These are phyloP conservation scores for Suillus americanus DNA, from an alignment of 768 basidiomycete genomes.

Conservation along the genomic window DNA sequence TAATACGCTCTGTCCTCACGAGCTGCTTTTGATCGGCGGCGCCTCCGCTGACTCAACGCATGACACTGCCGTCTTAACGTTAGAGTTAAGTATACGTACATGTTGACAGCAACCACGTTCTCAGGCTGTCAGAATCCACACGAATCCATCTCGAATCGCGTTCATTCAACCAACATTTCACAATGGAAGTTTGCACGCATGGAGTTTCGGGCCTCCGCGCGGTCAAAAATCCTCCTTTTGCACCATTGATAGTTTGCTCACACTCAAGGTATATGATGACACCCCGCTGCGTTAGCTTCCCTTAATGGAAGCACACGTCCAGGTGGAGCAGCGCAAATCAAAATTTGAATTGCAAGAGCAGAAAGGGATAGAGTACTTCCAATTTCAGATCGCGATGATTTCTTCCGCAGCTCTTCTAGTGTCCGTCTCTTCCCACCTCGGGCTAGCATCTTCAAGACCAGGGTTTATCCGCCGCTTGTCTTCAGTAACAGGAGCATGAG, in stretches of 20 bases:
- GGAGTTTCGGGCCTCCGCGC: background rate
- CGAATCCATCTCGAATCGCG: background rate
- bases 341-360: constrained; percentile 3
- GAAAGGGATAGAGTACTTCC: background rate
- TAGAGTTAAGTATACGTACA: background rate
- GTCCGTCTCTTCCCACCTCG: constrained; percentile 26
- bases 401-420: constrained; percentile 12
- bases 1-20: background rate
- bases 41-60: background rate
- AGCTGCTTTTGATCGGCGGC: background rate
- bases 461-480: constrained; percentile 80
- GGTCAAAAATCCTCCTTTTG: background rate
- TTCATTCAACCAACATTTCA: background rate
- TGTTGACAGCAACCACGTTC: background rate
- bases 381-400: background rate
- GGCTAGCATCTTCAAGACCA: constrained; percentile 40
- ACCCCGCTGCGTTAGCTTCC: background rate
- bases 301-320: background rate
- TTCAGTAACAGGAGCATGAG: constrained; percentile 56
- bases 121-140: background rate
- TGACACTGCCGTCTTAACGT: background rate
- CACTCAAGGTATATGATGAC: background rate
- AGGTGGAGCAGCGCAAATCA: background rate
- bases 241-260: background rate
- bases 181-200: background rate